These are phyloP conservation scores for Cyberlindnera bimundalis DNA, from an alignment of 805 yeast species.

Conservation along the genomic window DNA sequence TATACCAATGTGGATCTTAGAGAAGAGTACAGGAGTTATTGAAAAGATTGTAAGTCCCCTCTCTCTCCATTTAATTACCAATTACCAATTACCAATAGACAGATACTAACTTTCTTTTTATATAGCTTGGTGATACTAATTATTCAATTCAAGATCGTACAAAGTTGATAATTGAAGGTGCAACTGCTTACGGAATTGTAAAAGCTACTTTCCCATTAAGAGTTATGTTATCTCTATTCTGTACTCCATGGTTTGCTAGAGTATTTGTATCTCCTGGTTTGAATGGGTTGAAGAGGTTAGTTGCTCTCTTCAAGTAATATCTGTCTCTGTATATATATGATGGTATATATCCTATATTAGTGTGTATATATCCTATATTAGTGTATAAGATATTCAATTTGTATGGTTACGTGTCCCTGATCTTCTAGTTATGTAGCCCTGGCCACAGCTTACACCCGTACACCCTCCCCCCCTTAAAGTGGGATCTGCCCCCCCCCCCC, in stretches of 20 bases:
- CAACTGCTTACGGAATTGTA: conserved; percentile 68
- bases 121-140: conserved; percentile 27
- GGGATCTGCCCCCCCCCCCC: no score
- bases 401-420: not conserved
- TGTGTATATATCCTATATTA: no score
- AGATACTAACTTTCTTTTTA: not conserved
- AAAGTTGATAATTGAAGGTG: conserved; percentile 62
- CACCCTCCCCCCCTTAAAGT: no score
- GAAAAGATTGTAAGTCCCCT: conserved; percentile 43
- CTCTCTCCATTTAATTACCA: no score
- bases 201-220: conserved; percentile 57
- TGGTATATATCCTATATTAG: no score
- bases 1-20: conserved; percentile 57
- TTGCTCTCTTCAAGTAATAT: not conserved
- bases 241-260: conserved; percentile 58
- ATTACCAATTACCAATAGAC: no score
- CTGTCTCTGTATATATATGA: not conserved
- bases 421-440: not conserved
- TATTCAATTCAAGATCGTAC: conserved; percentile 48
- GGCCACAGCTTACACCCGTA: not conserved
- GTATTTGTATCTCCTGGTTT: conserved; percentile 46
- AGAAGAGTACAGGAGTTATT: conserved; percentile 54
- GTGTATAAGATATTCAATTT: no score
- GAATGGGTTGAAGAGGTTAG: conserved; percentile 11
- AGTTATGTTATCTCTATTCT: conserved; percentile 43